phyloP scores from a whole-genome alignment of 345 rosid genomes.

The Zanthoxylum bungeanum region DNA sequence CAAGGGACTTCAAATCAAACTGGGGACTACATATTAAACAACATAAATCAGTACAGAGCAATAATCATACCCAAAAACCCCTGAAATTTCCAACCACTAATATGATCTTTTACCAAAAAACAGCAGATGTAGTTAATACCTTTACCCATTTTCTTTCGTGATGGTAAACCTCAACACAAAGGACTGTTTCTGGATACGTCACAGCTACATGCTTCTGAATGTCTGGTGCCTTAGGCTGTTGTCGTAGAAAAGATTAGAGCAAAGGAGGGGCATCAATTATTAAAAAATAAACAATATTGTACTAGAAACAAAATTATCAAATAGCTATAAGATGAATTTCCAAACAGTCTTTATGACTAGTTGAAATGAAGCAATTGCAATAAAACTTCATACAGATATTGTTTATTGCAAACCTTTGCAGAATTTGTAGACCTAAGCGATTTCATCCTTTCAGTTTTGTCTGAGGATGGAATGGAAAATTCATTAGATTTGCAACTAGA shows the following conservation, averaged over 20 bases:
- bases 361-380: background rate
- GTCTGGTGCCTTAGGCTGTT: slow-evolving; percentile 42
- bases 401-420: slow-evolving; percentile 37
- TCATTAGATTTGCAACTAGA: slow-evolving; percentile 34
- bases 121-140: slow-evolving; percentile 31
- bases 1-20: no score
- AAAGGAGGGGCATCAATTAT: no score
- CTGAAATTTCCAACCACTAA: background rate
- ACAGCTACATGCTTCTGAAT: slow-evolving; percentile 33
- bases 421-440: slow-evolving; percentile 49
- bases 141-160: slow-evolving; percentile 34
- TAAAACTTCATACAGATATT: slow-evolving; percentile 7
- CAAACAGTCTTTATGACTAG: background rate
- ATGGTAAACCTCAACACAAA: slow-evolving; percentile 73
- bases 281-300: no score
- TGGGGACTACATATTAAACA: no score
- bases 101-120: background rate
- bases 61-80: background rate
- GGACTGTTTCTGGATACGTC: slow-evolving; percentile 56
- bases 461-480: slow-evolving; percentile 25
- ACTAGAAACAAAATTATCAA: background rate
- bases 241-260: slow-evolving; percentile 14
- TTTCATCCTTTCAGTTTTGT: slow-evolving; percentile 44
- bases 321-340: background rate
- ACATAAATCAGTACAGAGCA: background rate